These are phyloP conservation scores for Bipolaris cookei DNA, from an alignment of 2,329 filamentous ascomycete species.

Conservation along the genomic window DNA sequence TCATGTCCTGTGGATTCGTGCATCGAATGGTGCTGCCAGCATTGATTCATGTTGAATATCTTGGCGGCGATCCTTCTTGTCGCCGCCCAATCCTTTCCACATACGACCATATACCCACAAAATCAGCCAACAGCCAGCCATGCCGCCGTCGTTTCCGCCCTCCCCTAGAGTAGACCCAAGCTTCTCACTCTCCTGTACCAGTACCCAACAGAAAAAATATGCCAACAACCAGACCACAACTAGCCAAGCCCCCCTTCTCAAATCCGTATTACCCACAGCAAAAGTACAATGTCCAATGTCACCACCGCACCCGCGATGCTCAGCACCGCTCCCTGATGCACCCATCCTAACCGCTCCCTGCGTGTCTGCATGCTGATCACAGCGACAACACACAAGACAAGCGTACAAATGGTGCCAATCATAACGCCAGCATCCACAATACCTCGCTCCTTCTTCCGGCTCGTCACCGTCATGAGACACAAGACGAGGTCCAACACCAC, in stretches of 20 bases:
- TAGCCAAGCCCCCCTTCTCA: neutral
- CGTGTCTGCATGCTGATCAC: slow-evolving; percentile 43
- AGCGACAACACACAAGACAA: slow-evolving; percentile 52
- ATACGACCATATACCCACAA: slow-evolving; percentile 3
- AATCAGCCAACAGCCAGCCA: neutral
- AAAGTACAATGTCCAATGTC: slow-evolving; percentile 37
- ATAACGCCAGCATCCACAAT: slow-evolving; percentile 77
- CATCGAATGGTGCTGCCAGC: slow-evolving; percentile 2
- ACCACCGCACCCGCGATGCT: slow-evolving; percentile 35
- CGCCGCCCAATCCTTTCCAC: slow-evolving; percentile 9
- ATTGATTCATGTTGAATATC: slow-evolving; percentile 8
- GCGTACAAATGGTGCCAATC: slow-evolving; percentile 70
- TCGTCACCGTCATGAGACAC: slow-evolving; percentile 69
- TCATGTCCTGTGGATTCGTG: slow-evolving; percentile 14
- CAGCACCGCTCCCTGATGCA: slow-evolving; percentile 41
- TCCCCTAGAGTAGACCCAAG: neutral
- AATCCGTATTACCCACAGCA: slow-evolving; percentile 40
- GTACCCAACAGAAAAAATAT: slow-evolving; percentile 7
- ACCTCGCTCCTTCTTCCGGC: slow-evolving; percentile 69
- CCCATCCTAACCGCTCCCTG: slow-evolving; percentile 37
- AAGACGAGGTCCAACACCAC: slow-evolving; percentile 70
- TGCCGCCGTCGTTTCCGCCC: neutral
- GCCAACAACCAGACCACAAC: neutral
- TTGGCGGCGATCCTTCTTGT: neutral
- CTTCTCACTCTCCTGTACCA: neutral